Evolutionary conservation across 2,329 filamentous ascomycete species (phyloP).

Genomic region (Myriosclerotinia duriaeana): DNA sequence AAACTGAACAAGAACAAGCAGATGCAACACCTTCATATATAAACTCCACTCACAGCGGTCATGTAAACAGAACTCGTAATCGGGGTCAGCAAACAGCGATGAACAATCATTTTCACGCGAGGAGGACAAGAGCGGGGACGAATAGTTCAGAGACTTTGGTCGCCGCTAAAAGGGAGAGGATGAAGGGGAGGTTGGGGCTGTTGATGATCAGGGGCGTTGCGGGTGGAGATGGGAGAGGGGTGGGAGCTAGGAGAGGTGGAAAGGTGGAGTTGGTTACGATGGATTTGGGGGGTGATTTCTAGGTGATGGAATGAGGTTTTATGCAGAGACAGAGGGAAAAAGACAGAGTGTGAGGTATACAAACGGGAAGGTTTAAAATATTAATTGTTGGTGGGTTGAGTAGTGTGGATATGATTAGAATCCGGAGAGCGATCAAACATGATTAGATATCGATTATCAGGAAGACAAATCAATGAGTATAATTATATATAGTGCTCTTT

Average conservation of each 20-base stretch:
- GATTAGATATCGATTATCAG: neutral
- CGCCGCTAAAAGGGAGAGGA: neutral
- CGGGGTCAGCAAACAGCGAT: neutral
- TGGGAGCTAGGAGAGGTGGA: neutral
- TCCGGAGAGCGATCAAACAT: neutral
- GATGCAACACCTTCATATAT: neutral
- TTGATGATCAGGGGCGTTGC: conserved; percentile 13
- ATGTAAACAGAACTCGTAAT: neutral
- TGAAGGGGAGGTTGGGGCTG: neutral
- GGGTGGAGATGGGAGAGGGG: too few species aligned
- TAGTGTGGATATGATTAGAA: neutral
- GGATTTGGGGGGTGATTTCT: conserved; percentile 14
- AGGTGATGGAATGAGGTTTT: neutral
- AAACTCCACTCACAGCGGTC: neutral
- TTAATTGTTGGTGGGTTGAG: neutral
- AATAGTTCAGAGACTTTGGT: conserved; percentile 5
- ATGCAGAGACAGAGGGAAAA: neutral
- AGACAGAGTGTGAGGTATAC: neutral
- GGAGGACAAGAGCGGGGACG: neutral
- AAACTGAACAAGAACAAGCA: neutral
- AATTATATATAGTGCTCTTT: neutral
- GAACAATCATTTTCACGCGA: conserved; percentile 16
- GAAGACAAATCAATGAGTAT: neutral
- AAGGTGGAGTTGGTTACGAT: conserved; percentile 9
- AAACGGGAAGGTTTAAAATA: neutral